Percentiles rank a stretch among this genome's conserved stretches.
phyloP scores from a whole-genome alignment of 305 asterid species.

The Fraxinus floribunda region DNA sequence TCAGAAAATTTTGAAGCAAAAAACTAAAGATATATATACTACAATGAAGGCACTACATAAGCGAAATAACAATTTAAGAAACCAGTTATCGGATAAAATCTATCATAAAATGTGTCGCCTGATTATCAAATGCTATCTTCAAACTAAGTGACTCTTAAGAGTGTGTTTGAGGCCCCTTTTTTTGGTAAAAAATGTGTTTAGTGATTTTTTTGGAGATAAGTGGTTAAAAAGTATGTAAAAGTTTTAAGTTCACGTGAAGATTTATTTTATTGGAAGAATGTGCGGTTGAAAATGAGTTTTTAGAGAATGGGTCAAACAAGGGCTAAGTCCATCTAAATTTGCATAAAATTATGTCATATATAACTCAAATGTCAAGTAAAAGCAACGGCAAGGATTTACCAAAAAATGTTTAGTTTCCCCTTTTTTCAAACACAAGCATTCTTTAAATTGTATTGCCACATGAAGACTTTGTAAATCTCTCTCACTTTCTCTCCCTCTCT shows the following conservation, averaged over 20 bases:
- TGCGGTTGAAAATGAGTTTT: background rate
- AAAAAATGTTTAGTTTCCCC: background rate
- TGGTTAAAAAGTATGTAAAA: background rate
- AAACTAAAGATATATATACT: background rate
- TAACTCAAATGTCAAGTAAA: background rate
- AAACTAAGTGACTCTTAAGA: background rate
- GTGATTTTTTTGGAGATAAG: background rate
- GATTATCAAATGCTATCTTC: background rate
- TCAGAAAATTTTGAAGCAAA: background rate
- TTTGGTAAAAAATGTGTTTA: background rate
- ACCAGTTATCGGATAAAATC: background rate
- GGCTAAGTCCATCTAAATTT: background rate
- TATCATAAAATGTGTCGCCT: background rate
- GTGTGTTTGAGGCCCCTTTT: background rate
- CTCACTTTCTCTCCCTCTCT: background rate
- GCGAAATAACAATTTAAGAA: background rate
- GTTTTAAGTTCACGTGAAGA: background rate
- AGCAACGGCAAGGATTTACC: background rate
- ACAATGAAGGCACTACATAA: background rate
- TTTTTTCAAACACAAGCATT: background rate
- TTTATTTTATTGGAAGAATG: background rate
- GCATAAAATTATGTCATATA: background rate
- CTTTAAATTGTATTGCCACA: background rate
- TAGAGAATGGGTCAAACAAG: background rate
- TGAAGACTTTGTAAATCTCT: background rate